Conservation (phyloP, 2,329 filamentous ascomycete species). For the Fusarium temperatum region DNA sequence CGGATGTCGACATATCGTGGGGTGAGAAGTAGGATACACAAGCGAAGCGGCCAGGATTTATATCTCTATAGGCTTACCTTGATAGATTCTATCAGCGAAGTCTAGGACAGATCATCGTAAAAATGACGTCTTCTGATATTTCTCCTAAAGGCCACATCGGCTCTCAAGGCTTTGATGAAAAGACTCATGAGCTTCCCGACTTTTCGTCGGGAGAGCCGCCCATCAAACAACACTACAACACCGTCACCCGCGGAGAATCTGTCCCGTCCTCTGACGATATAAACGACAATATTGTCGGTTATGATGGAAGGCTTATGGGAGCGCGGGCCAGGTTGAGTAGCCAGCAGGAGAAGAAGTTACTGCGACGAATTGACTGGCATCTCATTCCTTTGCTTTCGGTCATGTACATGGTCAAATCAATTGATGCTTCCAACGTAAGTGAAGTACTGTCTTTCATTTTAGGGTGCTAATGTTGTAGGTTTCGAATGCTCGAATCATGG, state of each 20-base stretch:
- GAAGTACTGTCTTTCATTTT: accelerated
- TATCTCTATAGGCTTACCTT: accelerated
- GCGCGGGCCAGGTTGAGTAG: background rate
- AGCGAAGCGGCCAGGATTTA: background rate
- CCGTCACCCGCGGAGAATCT: background rate
- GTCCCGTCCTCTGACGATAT: accelerated
- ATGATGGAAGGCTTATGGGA: background rate
- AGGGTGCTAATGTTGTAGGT: background rate
- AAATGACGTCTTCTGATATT: background rate
- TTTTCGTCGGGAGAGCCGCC: accelerated
- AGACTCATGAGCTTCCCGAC: background rate
- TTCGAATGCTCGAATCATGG: background rate
- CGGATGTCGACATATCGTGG: background rate
- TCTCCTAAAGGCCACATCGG: background rate
- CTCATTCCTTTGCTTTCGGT: background rate
- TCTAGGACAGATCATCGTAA: accelerated
- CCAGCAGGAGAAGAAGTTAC: background rate
- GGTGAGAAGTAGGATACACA: background rate
- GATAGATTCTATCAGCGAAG: background rate
- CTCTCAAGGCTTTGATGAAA: background rate
- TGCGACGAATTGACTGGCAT: background rate
- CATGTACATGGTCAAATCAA: background rate
- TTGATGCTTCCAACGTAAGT: background rate
- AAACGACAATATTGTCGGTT: accelerated
- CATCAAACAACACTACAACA: background rate